These are phyloP conservation scores for Talaromyces sp. DNA, from an alignment of 2,329 filamentous ascomycete species.

Conservation along the genomic window DNA sequence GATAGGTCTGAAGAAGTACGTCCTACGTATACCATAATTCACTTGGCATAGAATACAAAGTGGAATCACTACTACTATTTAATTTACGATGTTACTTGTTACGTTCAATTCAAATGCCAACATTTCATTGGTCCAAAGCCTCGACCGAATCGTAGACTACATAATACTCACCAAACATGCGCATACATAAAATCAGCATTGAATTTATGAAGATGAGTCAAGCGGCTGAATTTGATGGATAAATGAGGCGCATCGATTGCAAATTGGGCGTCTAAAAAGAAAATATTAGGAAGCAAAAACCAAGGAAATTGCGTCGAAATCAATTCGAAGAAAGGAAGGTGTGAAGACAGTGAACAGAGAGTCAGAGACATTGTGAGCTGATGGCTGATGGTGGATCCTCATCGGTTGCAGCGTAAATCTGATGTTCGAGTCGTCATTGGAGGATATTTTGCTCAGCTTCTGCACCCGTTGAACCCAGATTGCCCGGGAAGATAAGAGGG, in stretches of 20 bases:
- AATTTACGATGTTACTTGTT: not conserved
- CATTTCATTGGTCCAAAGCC: not conserved
- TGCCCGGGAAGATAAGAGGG: constrained; percentile 5
- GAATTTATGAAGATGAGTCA: not conserved
- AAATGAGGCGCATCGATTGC: not conserved
- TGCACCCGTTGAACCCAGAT: not conserved
- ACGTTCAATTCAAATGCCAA: not conserved
- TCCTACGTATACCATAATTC: not conserved
- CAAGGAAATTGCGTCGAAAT: not conserved
- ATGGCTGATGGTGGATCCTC: not conserved
- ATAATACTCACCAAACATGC: not conserved
- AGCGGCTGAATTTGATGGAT: not conserved
- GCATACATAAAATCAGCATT: not conserved
- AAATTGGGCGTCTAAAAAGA: not conserved
- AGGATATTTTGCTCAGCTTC: constrained; percentile 1
- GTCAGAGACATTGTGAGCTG: not conserved
- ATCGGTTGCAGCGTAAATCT: not conserved
- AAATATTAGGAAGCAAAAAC: not conserved
- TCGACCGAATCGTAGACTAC: not conserved
- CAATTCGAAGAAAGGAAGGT: not conserved
- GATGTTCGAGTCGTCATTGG: not conserved
- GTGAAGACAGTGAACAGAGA: not conserved
- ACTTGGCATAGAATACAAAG: not conserved
- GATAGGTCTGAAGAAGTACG: not conserved
- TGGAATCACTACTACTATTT: not conserved